Evolutionary conservation across 1,284 basidiomycete genomes (phyloP).

Genomic region (Afroboletus lepidellus): DNA sequence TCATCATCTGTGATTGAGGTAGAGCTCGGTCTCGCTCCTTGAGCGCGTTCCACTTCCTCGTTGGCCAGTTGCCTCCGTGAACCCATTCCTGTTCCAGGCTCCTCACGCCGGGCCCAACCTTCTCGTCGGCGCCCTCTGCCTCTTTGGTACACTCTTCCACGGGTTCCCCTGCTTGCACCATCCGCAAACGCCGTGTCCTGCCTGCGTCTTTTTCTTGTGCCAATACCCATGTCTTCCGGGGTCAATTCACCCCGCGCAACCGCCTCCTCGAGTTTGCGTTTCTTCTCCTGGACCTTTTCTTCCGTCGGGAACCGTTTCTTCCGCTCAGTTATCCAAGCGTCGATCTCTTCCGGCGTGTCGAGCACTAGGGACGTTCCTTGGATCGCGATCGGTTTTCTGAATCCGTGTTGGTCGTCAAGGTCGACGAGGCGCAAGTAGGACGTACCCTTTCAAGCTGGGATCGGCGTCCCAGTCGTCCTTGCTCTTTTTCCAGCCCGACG

Average conservation of each 20-base stretch:
- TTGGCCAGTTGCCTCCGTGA: not conserved
- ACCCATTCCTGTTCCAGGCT: not conserved
- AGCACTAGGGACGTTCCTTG: constrained; percentile 78
- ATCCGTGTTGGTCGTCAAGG: constrained; percentile 1
- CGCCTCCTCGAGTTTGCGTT: constrained; percentile 71
- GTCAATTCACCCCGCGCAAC: constrained; percentile 74
- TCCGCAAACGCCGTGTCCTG: constrained; percentile 18
- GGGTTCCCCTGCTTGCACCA: constrained; percentile 2
- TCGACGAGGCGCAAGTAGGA: not conserved
- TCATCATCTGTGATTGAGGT: constrained; percentile 35
- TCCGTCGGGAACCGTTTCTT: constrained; percentile 80
- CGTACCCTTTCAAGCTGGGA: constrained; percentile 70
- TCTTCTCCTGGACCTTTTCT: constrained; percentile 73
- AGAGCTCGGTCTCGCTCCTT: constrained; percentile 3
- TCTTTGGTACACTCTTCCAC: constrained; percentile 21
- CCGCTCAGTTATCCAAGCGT: constrained; percentile 84
- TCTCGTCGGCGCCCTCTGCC: constrained; percentile 33
- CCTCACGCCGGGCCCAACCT: constrained; percentile 35
- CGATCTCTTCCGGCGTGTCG: constrained; percentile 79
- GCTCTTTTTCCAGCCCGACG: constrained; percentile 70
- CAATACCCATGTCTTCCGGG: constrained; percentile 43
- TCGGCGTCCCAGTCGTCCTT: constrained; percentile 74
- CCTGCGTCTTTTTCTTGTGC: constrained; percentile 37
- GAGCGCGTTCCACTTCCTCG: not conserved
- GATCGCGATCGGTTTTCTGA: constrained; percentile 71